Base-by-base conservation (phyloP, 257 asterid genomes). In the Jacaranda copaia region DNA sequence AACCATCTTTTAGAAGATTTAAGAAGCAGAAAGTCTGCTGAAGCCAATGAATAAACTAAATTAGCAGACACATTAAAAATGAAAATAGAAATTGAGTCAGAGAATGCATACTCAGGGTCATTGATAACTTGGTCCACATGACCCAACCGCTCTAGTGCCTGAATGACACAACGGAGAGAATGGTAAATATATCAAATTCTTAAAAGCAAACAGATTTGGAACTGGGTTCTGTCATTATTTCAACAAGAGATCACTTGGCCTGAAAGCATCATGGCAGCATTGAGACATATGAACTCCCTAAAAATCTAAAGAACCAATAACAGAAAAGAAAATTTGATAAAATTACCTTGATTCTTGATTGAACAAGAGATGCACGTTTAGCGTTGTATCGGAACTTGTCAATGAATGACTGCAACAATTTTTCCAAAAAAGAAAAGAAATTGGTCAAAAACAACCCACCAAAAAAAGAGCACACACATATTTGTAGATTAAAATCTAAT, bases 351-450 rank as follows among this genome's bases (percentile, higher is more conserved):
- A 95, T 95, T 88, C 99, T 95, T 56, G 99, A 93, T 85, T 95
- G 99, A 84, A 95, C 99, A 82, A 95, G 99, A 79, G 99, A 91
- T 42, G 97, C 98, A 69, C 98, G 98, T 89, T 95, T 95, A 16
- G 99, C 99, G 78, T 95, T 95, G 81, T 85, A 95, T 32, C 99
- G 97, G 83, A 95, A 95, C 91, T 95, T 95, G 83, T 95, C 98
- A 82, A 95, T 90, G 84, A 95, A 95, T 48, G 91, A 19, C 99
- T 95, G 97, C 88, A 81, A 76, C 32, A 74, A 35, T 42, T 72
- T 74, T 74, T 9, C 14, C 73, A 55, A 60, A 13, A 19, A 9
- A 20, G 13, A 19, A 85, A 53, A 39, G 36, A 13, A 12, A 55
- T 25, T 14, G 61, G 36, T 69, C 72, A 57, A 78, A 46, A 74